phyloP scores from a whole-genome alignment of 2,329 filamentous ascomycete genomes.

The Diaporthe vexans region DNA sequence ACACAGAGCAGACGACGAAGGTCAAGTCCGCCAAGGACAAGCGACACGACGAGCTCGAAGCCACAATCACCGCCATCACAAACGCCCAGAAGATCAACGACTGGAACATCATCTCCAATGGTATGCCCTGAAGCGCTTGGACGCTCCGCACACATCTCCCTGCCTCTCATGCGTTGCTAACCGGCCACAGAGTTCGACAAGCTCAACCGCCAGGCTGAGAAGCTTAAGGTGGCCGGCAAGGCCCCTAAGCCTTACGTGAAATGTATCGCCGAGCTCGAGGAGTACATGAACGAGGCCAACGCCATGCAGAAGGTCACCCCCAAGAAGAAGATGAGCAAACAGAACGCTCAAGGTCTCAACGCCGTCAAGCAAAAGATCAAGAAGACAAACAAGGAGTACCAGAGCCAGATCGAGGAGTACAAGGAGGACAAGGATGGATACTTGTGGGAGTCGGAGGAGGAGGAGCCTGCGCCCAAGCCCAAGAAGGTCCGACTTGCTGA shows the following conservation, averaged over 20 bases:
- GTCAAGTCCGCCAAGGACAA: slow-evolving; percentile 99
- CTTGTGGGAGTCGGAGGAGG: slow-evolving; percentile 83
- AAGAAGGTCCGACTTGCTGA: slow-evolving; percentile 66
- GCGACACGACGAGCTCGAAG: slow-evolving; percentile 92
- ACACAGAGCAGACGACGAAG: slow-evolving; percentile 86
- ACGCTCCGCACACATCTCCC: not conserved
- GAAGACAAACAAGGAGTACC: slow-evolving; percentile 98
- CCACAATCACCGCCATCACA: slow-evolving; percentile 90
- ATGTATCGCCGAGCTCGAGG: slow-evolving; percentile 92
- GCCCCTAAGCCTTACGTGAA: slow-evolving; percentile 94
- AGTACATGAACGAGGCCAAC: slow-evolving; percentile 92
- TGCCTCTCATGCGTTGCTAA: slow-evolving; percentile 41
- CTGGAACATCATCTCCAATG: slow-evolving; percentile 92
- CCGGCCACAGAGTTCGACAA: slow-evolving; percentile 85
- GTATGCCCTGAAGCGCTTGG: slow-evolving; percentile 65
- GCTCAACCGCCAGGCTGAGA: slow-evolving; percentile 87
- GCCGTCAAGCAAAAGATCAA: slow-evolving; percentile 98
- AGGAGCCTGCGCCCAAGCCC: slow-evolving; percentile 70
- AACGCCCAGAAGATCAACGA: slow-evolving; percentile 98
- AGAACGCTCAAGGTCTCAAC: slow-evolving; percentile 93
- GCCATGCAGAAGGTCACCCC: slow-evolving; percentile 95
- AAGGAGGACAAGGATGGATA: slow-evolving; percentile 86
- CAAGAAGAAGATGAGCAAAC: slow-evolving; percentile 99
- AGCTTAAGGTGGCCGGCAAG: slow-evolving; percentile 82
- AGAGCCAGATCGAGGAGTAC: slow-evolving; percentile 88